phyloP scores from a whole-genome alignment of 495 filamentous ascomycete species.

The Staphylotrichum tortipilum region DNA sequence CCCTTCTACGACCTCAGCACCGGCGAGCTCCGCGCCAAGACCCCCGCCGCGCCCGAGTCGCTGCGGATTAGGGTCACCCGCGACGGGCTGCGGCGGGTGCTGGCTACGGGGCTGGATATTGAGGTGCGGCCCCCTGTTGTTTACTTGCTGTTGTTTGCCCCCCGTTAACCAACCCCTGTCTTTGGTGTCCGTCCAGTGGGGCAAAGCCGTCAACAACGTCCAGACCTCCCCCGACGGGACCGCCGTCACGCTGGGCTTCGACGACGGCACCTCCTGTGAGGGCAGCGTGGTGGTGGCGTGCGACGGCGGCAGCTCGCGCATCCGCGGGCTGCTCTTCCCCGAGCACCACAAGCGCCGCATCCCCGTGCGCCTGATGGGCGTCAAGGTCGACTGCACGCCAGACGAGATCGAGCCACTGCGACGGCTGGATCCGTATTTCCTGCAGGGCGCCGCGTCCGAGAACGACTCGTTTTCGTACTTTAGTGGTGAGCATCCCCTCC shows the following conservation, averaged over 20 bases:
- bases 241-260: conserved; percentile 20
- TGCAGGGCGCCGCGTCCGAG: conserved; percentile 50
- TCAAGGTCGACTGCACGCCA: conserved; percentile 21
- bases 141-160: not conserved
- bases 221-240: conserved; percentile 11
- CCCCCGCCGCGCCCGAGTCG: conserved; percentile 38
- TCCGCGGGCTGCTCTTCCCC: conserved; percentile 20
- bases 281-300: conserved; percentile 26
- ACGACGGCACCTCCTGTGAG: conserved; percentile 20
- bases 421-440: conserved; percentile 50
- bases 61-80: conserved; percentile 44
- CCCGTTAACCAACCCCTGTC: no score
- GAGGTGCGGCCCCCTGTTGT: conserved; percentile 23
- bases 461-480: conserved; percentile 42
- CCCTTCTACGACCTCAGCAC: conserved; percentile 47
- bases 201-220: conserved; percentile 14
- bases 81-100: conserved; percentile 37
- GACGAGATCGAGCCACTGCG: conserved; percentile 24
- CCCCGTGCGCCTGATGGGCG: conserved; percentile 24
- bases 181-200: conserved; percentile 17
- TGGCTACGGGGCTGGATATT: conserved; percentile 42
- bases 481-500: conserved; percentile 18
- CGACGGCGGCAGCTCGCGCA: conserved; percentile 24
- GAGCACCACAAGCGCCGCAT: conserved; percentile 13
- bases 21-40: conserved; percentile 31